These are phyloP conservation scores for Imleria badia DNA, from an alignment of 768 basidiomycete species.

Conservation along the genomic window DNA sequence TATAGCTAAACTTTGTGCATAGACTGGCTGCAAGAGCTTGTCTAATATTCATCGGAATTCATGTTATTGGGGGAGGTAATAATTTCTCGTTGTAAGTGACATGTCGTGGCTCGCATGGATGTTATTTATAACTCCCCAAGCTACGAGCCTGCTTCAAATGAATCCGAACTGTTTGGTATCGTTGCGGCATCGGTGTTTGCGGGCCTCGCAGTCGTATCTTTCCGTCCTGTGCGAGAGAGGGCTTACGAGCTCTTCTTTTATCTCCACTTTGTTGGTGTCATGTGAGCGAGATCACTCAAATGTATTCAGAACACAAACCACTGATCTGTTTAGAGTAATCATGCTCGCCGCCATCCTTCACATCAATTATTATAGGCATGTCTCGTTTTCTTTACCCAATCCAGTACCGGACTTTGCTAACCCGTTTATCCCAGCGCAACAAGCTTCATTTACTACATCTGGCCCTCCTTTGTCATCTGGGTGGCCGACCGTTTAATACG, in stretches of 20 bases:
- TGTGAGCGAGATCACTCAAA: slow-evolving; percentile 28
- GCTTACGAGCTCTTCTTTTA: slow-evolving; percentile 52
- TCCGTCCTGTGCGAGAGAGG: slow-evolving; percentile 49
- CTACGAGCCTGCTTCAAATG: neutral
- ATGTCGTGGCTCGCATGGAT: neutral
- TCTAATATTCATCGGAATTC: slow-evolving; percentile 49
- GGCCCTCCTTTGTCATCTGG: slow-evolving; percentile 55
- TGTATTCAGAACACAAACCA: slow-evolving; percentile 34
- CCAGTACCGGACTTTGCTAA: neutral
- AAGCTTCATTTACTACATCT: slow-evolving; percentile 35
- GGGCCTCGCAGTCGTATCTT: slow-evolving; percentile 41
- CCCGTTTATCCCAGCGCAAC: slow-evolving; percentile 14
- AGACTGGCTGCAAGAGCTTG: slow-evolving; percentile 46
- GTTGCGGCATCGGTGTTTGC: slow-evolving; percentile 38
- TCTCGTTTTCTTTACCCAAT: slow-evolving; percentile 23
- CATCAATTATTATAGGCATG: slow-evolving; percentile 31
- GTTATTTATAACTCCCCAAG: neutral
- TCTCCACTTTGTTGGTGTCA: slow-evolving; percentile 42
- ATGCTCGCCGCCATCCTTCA: slow-evolving; percentile 42
- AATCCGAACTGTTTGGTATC: slow-evolving; percentile 32
- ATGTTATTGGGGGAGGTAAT: slow-evolving; percentile 32
- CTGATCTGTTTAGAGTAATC: slow-evolving; percentile 29
- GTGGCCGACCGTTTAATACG: slow-evolving; percentile 51
- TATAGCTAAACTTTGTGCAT: slow-evolving; percentile 41
- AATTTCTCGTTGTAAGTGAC: slow-evolving; percentile 16